Conservation (phyloP, 371 early-diverging fungal genomes). For the Apophysomyces elegans region DNA sequence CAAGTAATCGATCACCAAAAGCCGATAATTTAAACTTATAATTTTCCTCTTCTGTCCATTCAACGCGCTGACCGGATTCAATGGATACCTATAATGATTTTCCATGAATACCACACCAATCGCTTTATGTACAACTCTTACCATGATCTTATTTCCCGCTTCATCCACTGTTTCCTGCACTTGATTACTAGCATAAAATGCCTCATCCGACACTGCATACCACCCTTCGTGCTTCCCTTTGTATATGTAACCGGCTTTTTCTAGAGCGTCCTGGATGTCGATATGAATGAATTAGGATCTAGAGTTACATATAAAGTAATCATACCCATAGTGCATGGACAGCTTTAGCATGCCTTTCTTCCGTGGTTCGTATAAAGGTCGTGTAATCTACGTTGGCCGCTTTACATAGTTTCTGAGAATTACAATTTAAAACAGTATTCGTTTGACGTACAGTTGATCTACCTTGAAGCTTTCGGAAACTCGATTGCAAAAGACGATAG, state of each 20-base stretch:
- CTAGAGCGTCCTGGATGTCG: slow-evolving; percentile 56
- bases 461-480: slow-evolving; percentile 82
- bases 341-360: slow-evolving; percentile 68
- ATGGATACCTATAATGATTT: slow-evolving; percentile 53
- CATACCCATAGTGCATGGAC: slow-evolving; percentile 80
- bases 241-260: slow-evolving; percentile 82
- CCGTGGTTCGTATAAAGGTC: slow-evolving; percentile 90
- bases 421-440: background rate
- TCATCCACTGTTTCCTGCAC: slow-evolving; percentile 68
- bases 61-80: slow-evolving; percentile 86
- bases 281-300: background rate
- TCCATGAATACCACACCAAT: background rate
- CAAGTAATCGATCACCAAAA: slow-evolving; percentile 61
- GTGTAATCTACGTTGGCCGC: slow-evolving; percentile 78
- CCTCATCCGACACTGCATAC: slow-evolving; percentile 97
- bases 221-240: slow-evolving; percentile 93
- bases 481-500: slow-evolving; percentile 78
- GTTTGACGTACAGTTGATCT: slow-evolving; percentile 4
- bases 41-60: slow-evolving; percentile 92
- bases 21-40: slow-evolving; percentile 86
- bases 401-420: slow-evolving; percentile 60
- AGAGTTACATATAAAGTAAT: background rate
- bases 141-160: slow-evolving; percentile 60
- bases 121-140: slow-evolving; percentile 14
- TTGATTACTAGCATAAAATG: slow-evolving; percentile 82